These are phyloP conservation scores for Ceriops zippeliana DNA, from an alignment of 345 rosid species.

Conservation along the genomic window DNA sequence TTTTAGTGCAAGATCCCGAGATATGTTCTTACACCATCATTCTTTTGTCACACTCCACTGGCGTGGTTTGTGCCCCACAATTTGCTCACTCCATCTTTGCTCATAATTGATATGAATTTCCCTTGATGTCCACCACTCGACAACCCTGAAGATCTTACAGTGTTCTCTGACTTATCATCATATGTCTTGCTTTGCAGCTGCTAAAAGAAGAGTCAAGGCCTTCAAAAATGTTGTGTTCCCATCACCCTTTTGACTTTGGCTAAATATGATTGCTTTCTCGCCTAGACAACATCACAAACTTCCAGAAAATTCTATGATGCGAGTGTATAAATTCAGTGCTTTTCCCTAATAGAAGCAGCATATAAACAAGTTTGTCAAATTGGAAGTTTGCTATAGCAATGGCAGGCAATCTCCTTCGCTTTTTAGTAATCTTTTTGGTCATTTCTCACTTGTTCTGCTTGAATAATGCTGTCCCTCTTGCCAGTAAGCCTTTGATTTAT, in stretches of 20 bases:
- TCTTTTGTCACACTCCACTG: constrained; percentile 37
- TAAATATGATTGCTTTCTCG: not conserved
- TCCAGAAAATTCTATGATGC: constrained; percentile 14
- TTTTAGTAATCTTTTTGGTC: constrained; percentile 33
- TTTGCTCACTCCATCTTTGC: constrained; percentile 21
- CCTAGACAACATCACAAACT: constrained; percentile 4
- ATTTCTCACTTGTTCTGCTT: constrained; percentile 29
- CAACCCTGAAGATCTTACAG: too few relatives aligned
- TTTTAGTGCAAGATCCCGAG: constrained; percentile 12
- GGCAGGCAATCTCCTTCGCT: constrained; percentile 36
- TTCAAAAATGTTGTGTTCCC: constrained; percentile 4
- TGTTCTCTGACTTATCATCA: not conserved
- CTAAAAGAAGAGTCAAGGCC: constrained; percentile 4
- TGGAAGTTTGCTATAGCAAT: constrained; percentile 23
- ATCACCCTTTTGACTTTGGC: constrained; percentile 27
- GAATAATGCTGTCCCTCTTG: constrained; percentile 32
- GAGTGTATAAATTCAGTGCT: constrained; percentile 11
- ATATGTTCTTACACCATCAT: constrained; percentile 7
- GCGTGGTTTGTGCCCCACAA: constrained; percentile 23
- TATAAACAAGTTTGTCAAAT: not conserved
- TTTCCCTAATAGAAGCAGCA: not conserved
- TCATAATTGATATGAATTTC: not conserved
- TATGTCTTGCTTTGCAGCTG: not conserved
- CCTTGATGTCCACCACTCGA: not conserved
- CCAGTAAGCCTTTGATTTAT: constrained; percentile 34